phyloP scores from a whole-genome alignment of 192 early-diverging fungal species.

The Rhizophagus clarus region DNA sequence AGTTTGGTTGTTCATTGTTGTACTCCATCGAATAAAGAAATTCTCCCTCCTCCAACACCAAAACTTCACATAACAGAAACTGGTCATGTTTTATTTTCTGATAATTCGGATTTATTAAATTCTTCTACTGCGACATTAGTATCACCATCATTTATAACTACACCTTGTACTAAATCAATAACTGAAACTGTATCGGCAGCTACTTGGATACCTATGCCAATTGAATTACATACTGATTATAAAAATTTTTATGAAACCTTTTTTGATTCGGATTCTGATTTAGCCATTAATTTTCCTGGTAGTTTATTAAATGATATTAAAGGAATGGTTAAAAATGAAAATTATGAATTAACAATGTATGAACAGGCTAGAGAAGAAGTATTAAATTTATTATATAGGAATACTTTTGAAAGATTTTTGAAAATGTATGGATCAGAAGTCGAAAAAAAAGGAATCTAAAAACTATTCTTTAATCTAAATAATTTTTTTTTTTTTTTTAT shows the following conservation, averaged over 20 bases:
- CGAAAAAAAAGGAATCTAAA: not conserved
- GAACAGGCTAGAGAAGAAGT: slow-evolving; percentile 13
- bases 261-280: slow-evolving; percentile 19
- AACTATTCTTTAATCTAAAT: too few relatives aligned
- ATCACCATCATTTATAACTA: not conserved
- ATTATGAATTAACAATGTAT: slow-evolving; percentile 28
- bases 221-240: slow-evolving; percentile 13
- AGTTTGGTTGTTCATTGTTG: slow-evolving; percentile 5
- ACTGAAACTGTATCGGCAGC: slow-evolving; percentile 12
- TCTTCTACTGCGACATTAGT: not conserved
- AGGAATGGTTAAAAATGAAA: not conserved
- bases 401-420: slow-evolving; percentile 31
- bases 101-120: not conserved
- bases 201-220: slow-evolving; percentile 23
- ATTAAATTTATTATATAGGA: slow-evolving; percentile 27
- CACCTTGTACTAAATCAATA: slow-evolving; percentile 29
- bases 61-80: not conserved
- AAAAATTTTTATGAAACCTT: slow-evolving; percentile 5
- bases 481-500: too few relatives aligned
- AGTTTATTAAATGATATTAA: not conserved
- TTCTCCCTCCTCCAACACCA: not conserved
- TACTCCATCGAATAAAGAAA: not conserved
- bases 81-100: not conserved
- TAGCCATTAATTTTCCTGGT: slow-evolving; percentile 30
- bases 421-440: slow-evolving; percentile 4